Base-by-base conservation (phyloP, 108 stramenopile genomes). In the Bacterosira constricta region DNA sequence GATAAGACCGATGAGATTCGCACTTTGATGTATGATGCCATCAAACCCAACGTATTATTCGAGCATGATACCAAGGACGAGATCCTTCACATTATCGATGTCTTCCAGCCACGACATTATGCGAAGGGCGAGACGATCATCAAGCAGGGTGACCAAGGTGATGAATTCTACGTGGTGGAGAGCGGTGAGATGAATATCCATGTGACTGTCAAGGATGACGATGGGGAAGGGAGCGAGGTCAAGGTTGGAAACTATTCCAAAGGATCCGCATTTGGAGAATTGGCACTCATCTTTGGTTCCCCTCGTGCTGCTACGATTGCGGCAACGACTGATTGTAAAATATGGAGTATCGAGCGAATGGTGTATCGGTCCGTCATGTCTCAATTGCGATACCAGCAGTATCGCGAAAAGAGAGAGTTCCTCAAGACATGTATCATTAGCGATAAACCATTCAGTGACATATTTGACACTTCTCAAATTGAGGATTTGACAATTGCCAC, bases 301-400 rank as follows among this genome's bases (percentile, higher is more conserved):
- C 96, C 98, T 9, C 82, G 97, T 20, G 93, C 92, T 30, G 95
- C 95, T 21, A 89, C 96, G 58, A 88, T 96, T 46, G 79, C 82
- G 57, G 93, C 96, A 7, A 66, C 63, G 11, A 56, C 60, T 5
- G 86, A 66, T 27, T 68, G 77, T 44, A 75, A 73, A 10, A 55
- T 95, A 6, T 97, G 93, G 85, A 79, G 80, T 20, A 86, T 97
- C 42, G 90, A 92, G 67, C 90, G 95, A 53, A 80, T 79, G 30
- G 75, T 80, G 4, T 97, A 91, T 73, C 82, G 92, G 21, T 71
- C 62, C 27, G 82, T 94, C 21, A 80, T 87, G 50, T 55, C 53
- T 23, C 87, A 90, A 64, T 81, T 81, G 20, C 82, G 91, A 66
- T 75, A 73, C 6, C 63, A 73, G 15, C 67, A 86, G 57, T 44